These are phyloP conservation scores for Gastrolobium villosum DNA, from an alignment of 306 rosid genomes.

Conservation along the genomic window DNA sequence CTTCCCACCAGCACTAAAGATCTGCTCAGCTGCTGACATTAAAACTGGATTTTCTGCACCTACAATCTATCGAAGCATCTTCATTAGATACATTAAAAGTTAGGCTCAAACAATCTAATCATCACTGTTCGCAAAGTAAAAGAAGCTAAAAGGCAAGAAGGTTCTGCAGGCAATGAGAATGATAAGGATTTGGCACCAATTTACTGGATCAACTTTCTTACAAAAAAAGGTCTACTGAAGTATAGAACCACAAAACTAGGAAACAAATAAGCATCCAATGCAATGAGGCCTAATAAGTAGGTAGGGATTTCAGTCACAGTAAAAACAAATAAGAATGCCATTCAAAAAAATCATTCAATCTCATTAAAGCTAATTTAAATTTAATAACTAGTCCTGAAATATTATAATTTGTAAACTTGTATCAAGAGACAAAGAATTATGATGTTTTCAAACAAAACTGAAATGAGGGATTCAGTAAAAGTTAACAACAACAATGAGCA, in stretches of 20 bases:
- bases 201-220: neutral
- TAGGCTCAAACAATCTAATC: neutral
- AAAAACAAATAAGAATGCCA: neutral
- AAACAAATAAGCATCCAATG: neutral
- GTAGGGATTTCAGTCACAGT: neutral
- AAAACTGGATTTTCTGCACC: conserved; percentile 86
- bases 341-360: conserved; percentile 1
- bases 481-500: neutral
- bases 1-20: conserved; percentile 92
- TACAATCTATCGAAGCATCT: conserved; percentile 63
- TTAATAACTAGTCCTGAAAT: neutral
- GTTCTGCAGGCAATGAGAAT: conserved; percentile 1
- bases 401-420: neutral
- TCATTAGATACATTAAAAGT: conserved; percentile 37
- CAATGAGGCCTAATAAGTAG: neutral
- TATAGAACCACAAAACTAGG: neutral
- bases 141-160: neutral
- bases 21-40: conserved; percentile 86
- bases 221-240: neutral
- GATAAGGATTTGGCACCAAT: conserved; percentile 13
- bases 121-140: neutral
- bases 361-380: neutral
- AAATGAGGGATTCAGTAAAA: conserved; percentile 6
- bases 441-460: neutral
- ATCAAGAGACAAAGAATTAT: conserved; percentile 9